phyloP scores from a whole-genome alignment of 139 green algal species.

The Zygnema cylindricum region DNA sequence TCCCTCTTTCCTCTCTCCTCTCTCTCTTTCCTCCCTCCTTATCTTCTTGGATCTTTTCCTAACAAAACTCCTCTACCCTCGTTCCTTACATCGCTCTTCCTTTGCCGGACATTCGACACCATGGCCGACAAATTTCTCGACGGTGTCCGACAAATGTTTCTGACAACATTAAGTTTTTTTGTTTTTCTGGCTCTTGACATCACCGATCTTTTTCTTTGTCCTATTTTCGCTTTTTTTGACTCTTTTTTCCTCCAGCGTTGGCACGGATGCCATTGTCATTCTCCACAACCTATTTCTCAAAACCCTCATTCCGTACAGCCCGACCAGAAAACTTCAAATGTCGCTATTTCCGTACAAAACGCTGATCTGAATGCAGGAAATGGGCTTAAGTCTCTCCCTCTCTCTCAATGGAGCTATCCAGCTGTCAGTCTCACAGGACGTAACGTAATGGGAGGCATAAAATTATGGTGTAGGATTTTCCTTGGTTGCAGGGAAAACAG shows the following conservation, averaged over 20 bases:
- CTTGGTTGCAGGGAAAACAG: background rate
- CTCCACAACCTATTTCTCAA: background rate
- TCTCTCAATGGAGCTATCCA: background rate
- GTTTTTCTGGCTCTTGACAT: background rate
- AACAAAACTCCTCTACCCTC: too few relatives aligned
- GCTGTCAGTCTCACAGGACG: background rate
- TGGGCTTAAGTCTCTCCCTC: background rate
- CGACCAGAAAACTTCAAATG: background rate
- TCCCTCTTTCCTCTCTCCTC: background rate
- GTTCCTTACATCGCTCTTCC: background rate
- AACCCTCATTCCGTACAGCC: background rate
- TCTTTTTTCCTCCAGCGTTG: background rate
- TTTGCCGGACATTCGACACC: background rate
- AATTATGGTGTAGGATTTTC: background rate
- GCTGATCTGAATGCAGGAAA: background rate
- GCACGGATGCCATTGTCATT: background rate
- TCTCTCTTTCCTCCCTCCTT: background rate
- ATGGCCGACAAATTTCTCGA: background rate
- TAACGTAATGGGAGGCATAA: background rate
- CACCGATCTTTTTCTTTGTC: slow-evolving; percentile 3
- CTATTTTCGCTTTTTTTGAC: background rate
- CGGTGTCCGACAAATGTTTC: background rate
- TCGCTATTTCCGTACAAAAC: background rate
- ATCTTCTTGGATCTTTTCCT: too few relatives aligned
- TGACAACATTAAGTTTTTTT: background rate